Evolutionary conservation across 305 asterid species (phyloP), one percentile per base, ranked within the genome.

Genomic region (Andrographis paniculata): DNA sequence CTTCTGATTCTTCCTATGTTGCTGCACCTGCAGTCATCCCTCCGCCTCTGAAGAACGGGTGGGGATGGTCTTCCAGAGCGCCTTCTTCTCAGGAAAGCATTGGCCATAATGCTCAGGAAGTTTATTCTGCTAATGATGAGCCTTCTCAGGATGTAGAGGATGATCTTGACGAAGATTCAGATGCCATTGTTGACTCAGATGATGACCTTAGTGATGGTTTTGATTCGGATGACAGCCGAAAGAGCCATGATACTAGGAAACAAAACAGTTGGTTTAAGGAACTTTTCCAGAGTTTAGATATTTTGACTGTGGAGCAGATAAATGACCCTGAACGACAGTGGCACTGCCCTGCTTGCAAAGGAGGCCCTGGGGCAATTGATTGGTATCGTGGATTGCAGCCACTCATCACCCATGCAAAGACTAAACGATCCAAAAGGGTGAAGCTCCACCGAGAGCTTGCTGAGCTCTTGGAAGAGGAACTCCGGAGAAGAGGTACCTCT

Each of bases 341-440:
- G 95, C 94, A 84, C 48, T 84, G 94, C 65, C 89, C 87, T 1
- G 95, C 89, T 8, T 84, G 91, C 61, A 50, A 71, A 50, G 78
- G 80, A 24, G 97, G 94, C 17, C 94, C 87, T 17, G 97, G 97
- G 39, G 93, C 81, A 23, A 77, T 84, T 20, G 82, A 77, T 37
- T 88, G 94, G 94, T 84, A 71, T 18, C 51, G 69, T 14, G 93
- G 97, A 45, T 43, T 88, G 65, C 84, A 45, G 58, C 84, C 97
- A 38, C 75, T 88, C 11, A 47, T 82, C 3, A 20, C 73, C 17
- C 94, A 82, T 63, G 82, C 94, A 0, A 81, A 55, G 55, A 84
- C 87, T 0, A 77, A 73, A 50, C 56, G 79, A 55, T 64, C 81
- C 51, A 74, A 47, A 41, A 67, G 83, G 80, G 66, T 70, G 71